Evolutionary conservation across 1,284 basidiomycete species (phyloP).

Genomic region (Serendipita sp.): DNA sequence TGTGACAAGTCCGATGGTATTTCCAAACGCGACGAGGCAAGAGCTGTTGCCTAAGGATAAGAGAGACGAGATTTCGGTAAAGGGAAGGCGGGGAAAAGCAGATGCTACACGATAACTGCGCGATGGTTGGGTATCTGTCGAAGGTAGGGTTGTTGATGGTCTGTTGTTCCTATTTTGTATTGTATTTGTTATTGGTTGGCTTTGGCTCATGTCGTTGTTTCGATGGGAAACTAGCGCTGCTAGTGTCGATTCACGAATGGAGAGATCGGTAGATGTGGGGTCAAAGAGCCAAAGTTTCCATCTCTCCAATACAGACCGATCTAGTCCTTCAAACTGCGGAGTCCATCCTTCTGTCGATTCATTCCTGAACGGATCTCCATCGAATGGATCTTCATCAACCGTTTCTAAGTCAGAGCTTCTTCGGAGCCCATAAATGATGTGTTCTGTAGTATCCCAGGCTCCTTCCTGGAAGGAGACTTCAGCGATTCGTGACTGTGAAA

Average conservation of each 20-base stretch:
- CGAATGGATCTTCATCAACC: slow-evolving; percentile 13
- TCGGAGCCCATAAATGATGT: slow-evolving; percentile 48
- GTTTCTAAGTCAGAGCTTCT: slow-evolving; percentile 39
- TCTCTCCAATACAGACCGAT: slow-evolving; percentile 47
- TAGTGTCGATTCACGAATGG: slow-evolving; percentile 12
- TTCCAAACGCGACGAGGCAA: slow-evolving; percentile 62
- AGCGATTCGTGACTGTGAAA: slow-evolving; percentile 32
- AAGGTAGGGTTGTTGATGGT: slow-evolving; percentile 12
- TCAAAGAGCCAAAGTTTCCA: slow-evolving; percentile 74
- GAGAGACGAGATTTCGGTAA: slow-evolving; percentile 58
- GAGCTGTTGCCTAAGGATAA: slow-evolving; percentile 30
- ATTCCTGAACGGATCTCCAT: slow-evolving; percentile 14
- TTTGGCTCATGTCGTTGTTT: background rate
- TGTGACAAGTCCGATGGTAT: slow-evolving; percentile 53
- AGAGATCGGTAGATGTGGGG: slow-evolving; percentile 26
- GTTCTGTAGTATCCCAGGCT: slow-evolving; percentile 48
- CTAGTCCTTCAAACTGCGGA: slow-evolving; percentile 30
- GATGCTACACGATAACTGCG: slow-evolving; percentile 13
- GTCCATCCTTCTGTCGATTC: slow-evolving; percentile 9
- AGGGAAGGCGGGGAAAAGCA: slow-evolving; percentile 46
- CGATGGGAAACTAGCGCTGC: slow-evolving; percentile 6
- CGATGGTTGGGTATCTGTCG: slow-evolving; percentile 17
- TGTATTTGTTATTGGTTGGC: slow-evolving; percentile 25
- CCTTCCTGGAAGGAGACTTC: slow-evolving; percentile 56
- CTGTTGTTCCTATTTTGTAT: slow-evolving; percentile 28